phyloP scores from a whole-genome alignment of 768 basidiomycete species.

The Kwoniella europaea region DNA sequence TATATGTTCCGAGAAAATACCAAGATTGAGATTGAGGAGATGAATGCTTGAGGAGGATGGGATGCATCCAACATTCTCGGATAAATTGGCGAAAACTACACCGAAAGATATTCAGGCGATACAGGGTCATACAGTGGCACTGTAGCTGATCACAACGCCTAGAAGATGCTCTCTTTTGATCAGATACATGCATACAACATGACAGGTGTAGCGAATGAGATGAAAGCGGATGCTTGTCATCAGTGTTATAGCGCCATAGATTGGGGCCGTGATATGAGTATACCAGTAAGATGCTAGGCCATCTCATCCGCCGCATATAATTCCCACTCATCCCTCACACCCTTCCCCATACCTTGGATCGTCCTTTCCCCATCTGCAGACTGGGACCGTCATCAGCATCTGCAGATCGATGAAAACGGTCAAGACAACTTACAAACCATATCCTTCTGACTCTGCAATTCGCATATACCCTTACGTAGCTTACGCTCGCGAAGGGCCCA shows the following conservation, averaged over 20 bases:
- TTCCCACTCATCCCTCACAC: constrained; percentile 45
- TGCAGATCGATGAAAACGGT: background rate
- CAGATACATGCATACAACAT: background rate
- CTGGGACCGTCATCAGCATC: constrained; percentile 21
- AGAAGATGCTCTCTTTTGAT: background rate
- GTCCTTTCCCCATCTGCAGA: constrained; percentile 42
- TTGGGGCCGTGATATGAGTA: no score
- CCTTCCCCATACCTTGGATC: constrained; percentile 29
- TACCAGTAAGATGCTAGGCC: background rate
- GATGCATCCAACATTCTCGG: constrained; percentile 24
- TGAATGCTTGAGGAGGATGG: background rate
- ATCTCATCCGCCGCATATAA: constrained; percentile 35
- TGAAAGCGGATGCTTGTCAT: background rate
- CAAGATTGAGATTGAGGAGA: background rate
- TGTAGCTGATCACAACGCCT: background rate
- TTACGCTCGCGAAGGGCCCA: constrained; percentile 35
- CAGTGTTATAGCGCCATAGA: background rate
- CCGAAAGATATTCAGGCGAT: constrained; percentile 10
- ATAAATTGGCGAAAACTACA: constrained; percentile 20
- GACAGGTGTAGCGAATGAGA: background rate
- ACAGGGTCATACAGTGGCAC: background rate
- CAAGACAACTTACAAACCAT: constrained; percentile 50
- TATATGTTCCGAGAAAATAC: background rate
- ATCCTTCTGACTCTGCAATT: constrained; percentile 53
- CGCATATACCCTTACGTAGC: constrained; percentile 53